Conservation (phyloP, 2,329 filamentous ascomycete species). For the Verticillium tricorpus region DNA sequence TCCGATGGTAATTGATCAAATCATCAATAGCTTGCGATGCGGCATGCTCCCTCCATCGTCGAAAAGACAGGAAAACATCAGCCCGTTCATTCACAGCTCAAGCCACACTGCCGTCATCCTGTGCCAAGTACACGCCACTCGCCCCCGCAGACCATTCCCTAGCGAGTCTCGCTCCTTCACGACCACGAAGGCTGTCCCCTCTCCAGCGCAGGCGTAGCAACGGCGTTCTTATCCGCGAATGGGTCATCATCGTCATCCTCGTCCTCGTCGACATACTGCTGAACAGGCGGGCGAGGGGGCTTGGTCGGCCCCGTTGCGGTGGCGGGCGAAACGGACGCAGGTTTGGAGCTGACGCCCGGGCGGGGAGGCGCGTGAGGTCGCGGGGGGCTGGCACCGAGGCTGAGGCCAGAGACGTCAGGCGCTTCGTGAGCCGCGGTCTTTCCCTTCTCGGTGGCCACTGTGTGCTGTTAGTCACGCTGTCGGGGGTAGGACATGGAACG, state of each 20-base stretch:
- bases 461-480: conserved; percentile 15
- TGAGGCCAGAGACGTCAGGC: conserved; percentile 41
- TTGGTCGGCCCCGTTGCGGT: conserved; percentile 31
- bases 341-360: conserved; percentile 41
- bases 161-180: background rate
- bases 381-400: conserved; percentile 31
- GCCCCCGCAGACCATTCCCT: background rate
- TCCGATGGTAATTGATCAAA: too few species aligned
- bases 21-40: too few species aligned
- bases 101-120: background rate
- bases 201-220: conserved; percentile 24
- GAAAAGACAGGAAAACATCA: background rate
- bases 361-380: conserved; percentile 43
- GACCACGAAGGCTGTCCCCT: conserved; percentile 10
- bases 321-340: conserved; percentile 40
- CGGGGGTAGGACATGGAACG: background rate
- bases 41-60: background rate
- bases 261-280: conserved; percentile 46
- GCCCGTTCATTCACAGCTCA: too few species aligned
- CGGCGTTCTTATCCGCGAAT: conserved; percentile 77
- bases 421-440: conserved; percentile 40
- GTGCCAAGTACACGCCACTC: background rate
- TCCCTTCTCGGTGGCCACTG: conserved; percentile 50
- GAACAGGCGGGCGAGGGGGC: conserved; percentile 26
- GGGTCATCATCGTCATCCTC: conserved; percentile 83